phyloP scores from a whole-genome alignment of 768 basidiomycete species.

The Boletus vinaceobasis region DNA sequence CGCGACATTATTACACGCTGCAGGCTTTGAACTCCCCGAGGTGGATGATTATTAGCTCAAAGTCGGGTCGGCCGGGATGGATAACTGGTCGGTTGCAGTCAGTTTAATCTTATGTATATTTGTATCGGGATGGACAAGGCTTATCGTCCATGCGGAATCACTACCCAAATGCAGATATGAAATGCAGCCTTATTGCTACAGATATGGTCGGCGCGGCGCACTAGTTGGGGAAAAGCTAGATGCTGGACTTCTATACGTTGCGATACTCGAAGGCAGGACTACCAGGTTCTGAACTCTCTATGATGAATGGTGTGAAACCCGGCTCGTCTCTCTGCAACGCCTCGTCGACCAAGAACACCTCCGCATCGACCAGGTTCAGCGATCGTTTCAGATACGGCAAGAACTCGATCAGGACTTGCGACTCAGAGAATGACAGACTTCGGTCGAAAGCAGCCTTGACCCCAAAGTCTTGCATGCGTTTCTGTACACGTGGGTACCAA shows the following conservation, averaged over 20 bases:
- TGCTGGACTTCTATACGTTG: conserved; percentile 49
- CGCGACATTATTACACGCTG: conserved; percentile 65
- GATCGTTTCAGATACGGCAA: conserved; percentile 80
- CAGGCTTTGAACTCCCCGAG: conserved; percentile 48
- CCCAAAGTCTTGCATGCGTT: conserved; percentile 77
- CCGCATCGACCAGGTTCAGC: conserved; percentile 65
- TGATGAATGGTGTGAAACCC: conserved; percentile 64
- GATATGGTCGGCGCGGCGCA: not conserved
- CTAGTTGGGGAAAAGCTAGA: too few species aligned
- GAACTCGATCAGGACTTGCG: conserved; percentile 64
- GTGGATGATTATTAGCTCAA: not conserved
- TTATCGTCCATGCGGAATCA: not conserved
- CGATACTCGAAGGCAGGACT: conserved; percentile 84
- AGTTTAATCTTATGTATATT: conserved; percentile 5
- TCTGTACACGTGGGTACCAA: conserved; percentile 39
- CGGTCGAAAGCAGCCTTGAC: conserved; percentile 78
- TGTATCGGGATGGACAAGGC: not conserved
- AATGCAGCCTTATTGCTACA: not conserved
- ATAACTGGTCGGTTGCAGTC: too few species aligned
- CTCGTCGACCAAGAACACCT: conserved; percentile 67
- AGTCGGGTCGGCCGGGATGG: not conserved
- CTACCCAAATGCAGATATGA: not conserved
- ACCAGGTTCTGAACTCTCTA: conserved; percentile 87
- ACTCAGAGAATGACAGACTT: conserved; percentile 79
- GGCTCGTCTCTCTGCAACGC: conserved; percentile 50